phyloP scores from a whole-genome alignment of 305 asterid species.

The Rubia occidens region DNA sequence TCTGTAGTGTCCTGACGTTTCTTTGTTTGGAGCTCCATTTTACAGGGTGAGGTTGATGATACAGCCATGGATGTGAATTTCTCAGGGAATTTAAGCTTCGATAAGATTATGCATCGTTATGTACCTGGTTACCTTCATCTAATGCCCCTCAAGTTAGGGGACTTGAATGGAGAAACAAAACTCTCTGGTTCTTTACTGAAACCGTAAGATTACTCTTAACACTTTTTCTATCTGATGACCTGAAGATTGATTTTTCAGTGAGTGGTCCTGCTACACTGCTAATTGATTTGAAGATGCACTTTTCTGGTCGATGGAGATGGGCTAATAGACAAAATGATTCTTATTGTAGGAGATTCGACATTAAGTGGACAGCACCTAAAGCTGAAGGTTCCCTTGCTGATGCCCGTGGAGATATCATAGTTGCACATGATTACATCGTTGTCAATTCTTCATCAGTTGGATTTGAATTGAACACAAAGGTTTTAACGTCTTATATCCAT shows the following conservation, averaged over 20 bases:
- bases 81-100: conserved; percentile 87
- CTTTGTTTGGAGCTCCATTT: conserved; percentile 16
- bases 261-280: conserved; percentile 7
- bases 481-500: conserved; percentile 69
- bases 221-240: not conserved
- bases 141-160: conserved; percentile 71
- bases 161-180: conserved; percentile 94
- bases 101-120: conserved; percentile 82
- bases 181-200: conserved; percentile 84
- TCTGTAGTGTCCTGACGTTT: not conserved
- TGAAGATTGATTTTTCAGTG: conserved; percentile 8
- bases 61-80: conserved; percentile 95
- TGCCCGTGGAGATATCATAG: conserved; percentile 99
- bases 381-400: conserved; percentile 96
- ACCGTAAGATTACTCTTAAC: conserved; percentile 64
- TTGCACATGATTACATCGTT: conserved; percentile 77
- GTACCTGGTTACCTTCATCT: conserved; percentile 67
- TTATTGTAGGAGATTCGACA: conserved; percentile 80
- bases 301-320: conserved; percentile 17
- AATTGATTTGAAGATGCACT: not conserved
- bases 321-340: conserved; percentile 19
- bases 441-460: conserved; percentile 92
- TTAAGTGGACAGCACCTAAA: conserved; percentile 96
- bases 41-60: conserved; percentile 95
- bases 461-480: conserved; percentile 75